Evolutionary conservation across 257 asterid species (phyloP).

Genomic region (Ilex asprella): DNA sequence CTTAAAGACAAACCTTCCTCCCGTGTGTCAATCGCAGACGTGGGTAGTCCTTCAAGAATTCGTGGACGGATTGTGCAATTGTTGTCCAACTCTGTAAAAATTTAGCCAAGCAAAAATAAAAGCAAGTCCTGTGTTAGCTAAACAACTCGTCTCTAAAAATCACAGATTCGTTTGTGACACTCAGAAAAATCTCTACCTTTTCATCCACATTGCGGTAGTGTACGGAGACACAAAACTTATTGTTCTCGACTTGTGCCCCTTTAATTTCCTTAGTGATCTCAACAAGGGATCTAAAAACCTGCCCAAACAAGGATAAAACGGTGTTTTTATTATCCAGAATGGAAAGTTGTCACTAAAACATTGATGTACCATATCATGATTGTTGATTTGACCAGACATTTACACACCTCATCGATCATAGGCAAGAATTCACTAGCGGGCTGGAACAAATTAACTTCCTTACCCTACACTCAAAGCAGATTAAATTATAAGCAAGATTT

Average conservation of each 20-base stretch:
- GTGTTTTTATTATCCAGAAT: background rate
- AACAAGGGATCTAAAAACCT: constrained; percentile 64
- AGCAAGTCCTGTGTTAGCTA: background rate
- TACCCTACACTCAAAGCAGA: constrained; percentile 47
- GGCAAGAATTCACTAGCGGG: constrained; percentile 94
- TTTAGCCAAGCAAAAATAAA: constrained; percentile 5
- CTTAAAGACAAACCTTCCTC: constrained; percentile 60
- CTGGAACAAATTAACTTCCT: constrained; percentile 83
- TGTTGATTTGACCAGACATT: background rate
- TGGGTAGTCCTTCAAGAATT: constrained; percentile 59
- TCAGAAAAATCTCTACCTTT: constrained; percentile 40
- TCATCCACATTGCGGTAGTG: constrained; percentile 93
- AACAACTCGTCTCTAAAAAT: background rate
- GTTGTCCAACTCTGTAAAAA: constrained; percentile 58
- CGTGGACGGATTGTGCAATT: constrained; percentile 54
- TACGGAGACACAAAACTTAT: constrained; percentile 89
- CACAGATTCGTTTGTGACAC: background rate
- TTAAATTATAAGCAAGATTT: background rate
- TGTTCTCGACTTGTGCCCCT: constrained; percentile 84
- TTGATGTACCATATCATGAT: constrained; percentile 1
- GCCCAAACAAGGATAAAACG: constrained; percentile 16
- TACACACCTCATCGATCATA: constrained; percentile 70
- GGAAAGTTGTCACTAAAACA: background rate
- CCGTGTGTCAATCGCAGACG: constrained; percentile 90
- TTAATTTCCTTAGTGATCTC: constrained; percentile 58